Evolutionary conservation across 2,329 filamentous ascomycete species (phyloP), one percentile per base, ranked within the genome.

Genomic region (Fusarium illudens): DNA sequence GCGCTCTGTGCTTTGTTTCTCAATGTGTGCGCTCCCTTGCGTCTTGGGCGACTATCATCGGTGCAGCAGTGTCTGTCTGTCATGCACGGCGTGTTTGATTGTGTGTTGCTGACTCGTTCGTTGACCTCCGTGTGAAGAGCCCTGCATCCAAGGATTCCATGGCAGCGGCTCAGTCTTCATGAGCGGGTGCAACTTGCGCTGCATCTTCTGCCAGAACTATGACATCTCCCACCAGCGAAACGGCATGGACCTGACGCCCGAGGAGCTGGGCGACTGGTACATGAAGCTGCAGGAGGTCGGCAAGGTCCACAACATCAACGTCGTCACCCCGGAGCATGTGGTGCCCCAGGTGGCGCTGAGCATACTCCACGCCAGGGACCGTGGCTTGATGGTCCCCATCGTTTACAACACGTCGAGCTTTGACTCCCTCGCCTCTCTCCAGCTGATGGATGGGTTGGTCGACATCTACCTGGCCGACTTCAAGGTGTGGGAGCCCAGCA

Each of bases 381-480:
- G 90, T 33, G 92, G 92, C 0, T 79, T 96, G 10, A 84, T 81
- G 4, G 73, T 95, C 11, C 92, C 92, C 2, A 90, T 96, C 70
- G 85, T 96, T 32, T 96, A 96, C 83, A 96, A 96, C 74, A 94
- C 92, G 0, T 94, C 90, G 0, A 89, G 90, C 11, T 96, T 92
- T 74, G 93, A 96, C 78, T 93, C 90, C 1, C 80, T 90, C 1
- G 89, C 88, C 3, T 93, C 90, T 1, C 81, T 96, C 1, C 79
- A 88, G 62, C 82, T 96, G 9, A 85, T 96, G 71, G 89, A 96
- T 71, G 92, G 92, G 0, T 81, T 96, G 27, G 88, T 96, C 0
- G 92, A 96, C 75, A 93, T 96, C 44, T 96, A 96, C 75, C 82
- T 96, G n/a, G 90, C 92, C 0, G 92, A 96, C 75, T 96, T 96